These are phyloP conservation scores for Pilaira anomala DNA, from an alignment of 192 early-diverging fungal genomes.

Conservation along the genomic window DNA sequence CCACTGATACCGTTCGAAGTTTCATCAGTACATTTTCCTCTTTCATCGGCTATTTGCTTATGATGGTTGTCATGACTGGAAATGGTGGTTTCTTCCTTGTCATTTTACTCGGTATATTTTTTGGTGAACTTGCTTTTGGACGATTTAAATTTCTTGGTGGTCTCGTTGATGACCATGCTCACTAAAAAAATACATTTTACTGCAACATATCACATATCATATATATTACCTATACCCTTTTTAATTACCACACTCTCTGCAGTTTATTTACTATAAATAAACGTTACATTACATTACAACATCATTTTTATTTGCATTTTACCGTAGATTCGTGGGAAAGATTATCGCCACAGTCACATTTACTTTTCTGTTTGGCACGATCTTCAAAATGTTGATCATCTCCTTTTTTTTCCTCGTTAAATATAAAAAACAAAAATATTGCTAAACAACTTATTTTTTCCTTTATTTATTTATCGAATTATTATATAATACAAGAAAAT, in stretches of 20 bases:
- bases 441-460: background rate
- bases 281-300: too few relatives aligned
- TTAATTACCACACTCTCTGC: too few relatives aligned
- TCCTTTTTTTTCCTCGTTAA: too few relatives aligned
- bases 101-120: slow-evolving; percentile 46
- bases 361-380: too few relatives aligned
- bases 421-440: too few relatives aligned
- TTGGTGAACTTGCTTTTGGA: slow-evolving; percentile 51
- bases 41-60: slow-evolving; percentile 46
- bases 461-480: background rate
- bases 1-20: slow-evolving; percentile 41
- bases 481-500: background rate
- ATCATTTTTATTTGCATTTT: too few relatives aligned
- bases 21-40: slow-evolving; percentile 34
- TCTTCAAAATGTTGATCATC: too few relatives aligned
- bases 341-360: too few relatives aligned
- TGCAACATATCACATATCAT: too few relatives aligned
- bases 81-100: slow-evolving; percentile 49
- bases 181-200: slow-evolving; percentile 18
- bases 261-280: too few relatives aligned
- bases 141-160: slow-evolving; percentile 33
- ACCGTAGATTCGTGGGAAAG: too few relatives aligned
- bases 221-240: too few relatives aligned
- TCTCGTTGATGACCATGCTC: slow-evolving; percentile 14
- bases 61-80: slow-evolving; percentile 53